Percentiles rank a stretch among this genome's conserved stretches.
Evolutionary conservation across 202 grass and related monocot genomes (phyloP).

Genomic region (Carex arenaria): DNA sequence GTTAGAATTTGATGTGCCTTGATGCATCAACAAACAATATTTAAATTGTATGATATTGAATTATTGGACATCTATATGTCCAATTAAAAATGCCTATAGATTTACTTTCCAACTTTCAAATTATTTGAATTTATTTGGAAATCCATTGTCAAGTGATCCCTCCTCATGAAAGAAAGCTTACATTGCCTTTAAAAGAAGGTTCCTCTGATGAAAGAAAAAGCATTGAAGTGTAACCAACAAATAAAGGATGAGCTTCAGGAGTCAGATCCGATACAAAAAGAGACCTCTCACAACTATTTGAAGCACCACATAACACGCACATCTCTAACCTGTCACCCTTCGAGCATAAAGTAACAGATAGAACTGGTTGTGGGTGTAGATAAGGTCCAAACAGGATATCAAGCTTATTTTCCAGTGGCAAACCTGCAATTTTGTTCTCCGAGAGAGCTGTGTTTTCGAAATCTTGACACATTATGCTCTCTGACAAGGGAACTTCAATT

Average conservation of each 20-base stretch:
- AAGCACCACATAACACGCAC: slow-evolving; percentile 64
- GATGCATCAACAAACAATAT: no score
- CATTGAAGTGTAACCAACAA: slow-evolving; percentile 60
- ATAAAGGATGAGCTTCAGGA: slow-evolving; percentile 45
- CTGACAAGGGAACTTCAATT: slow-evolving; percentile 21
- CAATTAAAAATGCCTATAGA: no score
- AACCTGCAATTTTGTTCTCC: slow-evolving; percentile 10
- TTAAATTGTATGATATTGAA: no score
- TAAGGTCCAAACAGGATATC: slow-evolving; percentile 50
- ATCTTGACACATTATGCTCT: slow-evolving; percentile 32
- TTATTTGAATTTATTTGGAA: no score
- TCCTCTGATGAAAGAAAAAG: slow-evolving; percentile 50
- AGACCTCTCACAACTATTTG: slow-evolving; percentile 44
- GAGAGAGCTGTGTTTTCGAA: slow-evolving; percentile 20
- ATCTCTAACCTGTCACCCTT: slow-evolving; percentile 44
- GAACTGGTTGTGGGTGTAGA: slow-evolving; percentile 57
- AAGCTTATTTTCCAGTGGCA: slow-evolving; percentile 25
- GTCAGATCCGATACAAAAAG: slow-evolving; percentile 58
- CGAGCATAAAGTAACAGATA: slow-evolving; percentile 60
- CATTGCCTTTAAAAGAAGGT: slow-evolving; percentile 41
- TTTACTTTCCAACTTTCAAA: no score
- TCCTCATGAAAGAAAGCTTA: slow-evolving; percentile 32
- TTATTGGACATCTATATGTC: no score
- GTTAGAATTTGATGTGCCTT: no score
- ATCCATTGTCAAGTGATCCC: no score